Evolutionary conservation across 306 rosid species (phyloP), one percentile per base, ranked within the genome.

Genomic region (Cucumis hystrix): DNA sequence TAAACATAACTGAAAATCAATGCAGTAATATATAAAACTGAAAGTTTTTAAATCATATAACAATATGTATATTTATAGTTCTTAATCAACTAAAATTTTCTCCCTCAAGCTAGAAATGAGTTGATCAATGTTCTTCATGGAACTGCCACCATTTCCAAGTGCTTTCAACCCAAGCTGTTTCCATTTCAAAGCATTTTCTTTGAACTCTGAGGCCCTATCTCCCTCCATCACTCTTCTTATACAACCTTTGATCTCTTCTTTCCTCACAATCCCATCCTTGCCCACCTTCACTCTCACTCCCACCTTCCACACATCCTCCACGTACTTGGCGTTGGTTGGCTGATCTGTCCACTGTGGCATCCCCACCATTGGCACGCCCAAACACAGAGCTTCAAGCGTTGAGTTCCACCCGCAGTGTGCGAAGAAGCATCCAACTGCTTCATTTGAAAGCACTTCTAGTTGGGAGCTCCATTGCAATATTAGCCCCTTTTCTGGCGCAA

Each of bases 371-470:
- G 90, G 87, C 70, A 88, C 82, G 21, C 88, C 87, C 9, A 81
- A 75, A 80, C 88, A 78, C 78, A 85, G 3, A 16, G 83, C 88
- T 56, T 87, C 87, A 5, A 85, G 51, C 62, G 83, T 78, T 1
- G 89, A 87, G 81, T 85, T 88, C 91, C 91, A 88, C 7, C 91
- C 87, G 6, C 87, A 79, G 4, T 83, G 89, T 0, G 86, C 76
- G 21, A 88, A 59, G 47, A 85, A 85, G 80, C 87, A 88, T 0
- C 87, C 87, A 60, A 85, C 56, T 1, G 91, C 77, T 1, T 37
- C 35, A 61, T 83, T 68, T 30, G 81, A 81, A 59, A 88, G 65
- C 54, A 85, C 83, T 74, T 83, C 83, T 11, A 85, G 52, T 75
- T 88, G 91, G 78, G 84, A 71, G 80, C 87, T 76, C 96, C 96